Percentiles rank a stretch among this genome's conserved stretches.
These are phyloP conservation scores for Pythium folliculosum DNA, from an alignment of 352 stramenopile genomes.

Conservation along the genomic window DNA sequence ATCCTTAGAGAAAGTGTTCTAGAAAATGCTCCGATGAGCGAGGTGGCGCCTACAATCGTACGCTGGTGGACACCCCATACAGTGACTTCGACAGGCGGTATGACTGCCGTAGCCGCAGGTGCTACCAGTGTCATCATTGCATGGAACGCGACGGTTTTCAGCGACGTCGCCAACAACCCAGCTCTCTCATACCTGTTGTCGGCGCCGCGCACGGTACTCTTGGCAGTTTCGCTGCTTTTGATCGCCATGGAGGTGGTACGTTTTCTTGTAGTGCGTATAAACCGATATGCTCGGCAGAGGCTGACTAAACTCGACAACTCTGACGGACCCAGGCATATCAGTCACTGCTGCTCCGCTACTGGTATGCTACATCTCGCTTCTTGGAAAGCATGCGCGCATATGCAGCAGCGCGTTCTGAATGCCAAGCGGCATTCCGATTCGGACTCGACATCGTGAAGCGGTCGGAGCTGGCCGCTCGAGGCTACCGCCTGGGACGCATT, in stretches of 20 bases:
- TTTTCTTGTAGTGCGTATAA: background rate
- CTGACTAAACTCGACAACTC: background rate
- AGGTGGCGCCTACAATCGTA: background rate
- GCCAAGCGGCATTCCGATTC: constrained; percentile 31
- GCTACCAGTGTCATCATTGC: background rate
- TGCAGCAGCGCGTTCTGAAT: background rate
- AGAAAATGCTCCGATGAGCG: background rate
- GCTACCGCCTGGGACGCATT: constrained; percentile 47
- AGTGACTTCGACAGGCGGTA: background rate
- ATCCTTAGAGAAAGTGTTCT: constrained; percentile 2
- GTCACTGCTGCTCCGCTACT: constrained; percentile 8
- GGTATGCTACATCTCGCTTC: background rate
- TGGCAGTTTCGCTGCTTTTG: background rate
- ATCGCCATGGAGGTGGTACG: constrained; percentile 2
- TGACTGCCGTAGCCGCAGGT: background rate
- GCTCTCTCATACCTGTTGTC: background rate
- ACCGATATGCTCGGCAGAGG: background rate
- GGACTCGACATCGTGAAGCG: constrained; percentile 58
- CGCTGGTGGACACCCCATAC: constrained; percentile 8
- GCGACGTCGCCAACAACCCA: background rate
- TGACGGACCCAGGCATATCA: constrained; percentile 3
- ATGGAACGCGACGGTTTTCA: background rate
- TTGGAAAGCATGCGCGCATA: background rate
- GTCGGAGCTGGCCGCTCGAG: constrained; percentile 52
- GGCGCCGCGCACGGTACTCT: background rate